Evolutionary conservation across 495 filamentous ascomycete species (phyloP).

Genomic region (Pseudevernia furfuracea): DNA sequence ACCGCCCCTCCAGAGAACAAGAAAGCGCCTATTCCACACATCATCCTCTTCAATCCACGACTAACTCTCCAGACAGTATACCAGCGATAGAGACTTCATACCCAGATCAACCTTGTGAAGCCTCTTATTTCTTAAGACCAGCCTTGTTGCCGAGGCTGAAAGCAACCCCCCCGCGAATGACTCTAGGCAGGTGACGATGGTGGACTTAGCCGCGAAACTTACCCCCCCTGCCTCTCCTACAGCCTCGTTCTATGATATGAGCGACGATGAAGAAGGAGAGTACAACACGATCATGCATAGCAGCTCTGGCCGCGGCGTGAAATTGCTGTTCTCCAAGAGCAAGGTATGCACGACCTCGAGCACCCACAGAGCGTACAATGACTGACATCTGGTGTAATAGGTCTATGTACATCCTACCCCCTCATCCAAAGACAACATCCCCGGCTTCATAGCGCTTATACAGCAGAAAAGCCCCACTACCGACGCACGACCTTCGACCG

Average conservation of each 20-base stretch:
- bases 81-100: background rate
- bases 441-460: conserved; percentile 89
- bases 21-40: background rate
- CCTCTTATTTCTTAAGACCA: background rate
- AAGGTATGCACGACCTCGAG: conserved; percentile 51
- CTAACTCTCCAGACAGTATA: background rate
- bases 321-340: conserved; percentile 94
- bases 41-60: background rate
- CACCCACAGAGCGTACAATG: conserved; percentile 11
- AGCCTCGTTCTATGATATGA: conserved; percentile 92
- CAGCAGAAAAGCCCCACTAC: conserved; percentile 68
- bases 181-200: conserved; percentile 18
- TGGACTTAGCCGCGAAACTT: conserved; percentile 24
- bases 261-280: conserved; percentile 90
- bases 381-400: conserved; percentile 37
- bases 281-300: conserved; percentile 93
- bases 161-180: conserved; percentile 8
- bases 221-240: conserved; percentile 57
- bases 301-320: conserved; percentile 73
- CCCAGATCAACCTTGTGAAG: background rate
- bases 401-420: conserved; percentile 97
- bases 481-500: conserved; percentile 18
- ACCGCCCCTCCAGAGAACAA: background rate
- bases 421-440: conserved; percentile 88
- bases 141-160: background rate